Percentiles rank a stretch among this genome's conserved stretches.
phyloP scores from a whole-genome alignment of 2,329 filamentous ascomycete genomes.

The Talaromyces sp. region DNA sequence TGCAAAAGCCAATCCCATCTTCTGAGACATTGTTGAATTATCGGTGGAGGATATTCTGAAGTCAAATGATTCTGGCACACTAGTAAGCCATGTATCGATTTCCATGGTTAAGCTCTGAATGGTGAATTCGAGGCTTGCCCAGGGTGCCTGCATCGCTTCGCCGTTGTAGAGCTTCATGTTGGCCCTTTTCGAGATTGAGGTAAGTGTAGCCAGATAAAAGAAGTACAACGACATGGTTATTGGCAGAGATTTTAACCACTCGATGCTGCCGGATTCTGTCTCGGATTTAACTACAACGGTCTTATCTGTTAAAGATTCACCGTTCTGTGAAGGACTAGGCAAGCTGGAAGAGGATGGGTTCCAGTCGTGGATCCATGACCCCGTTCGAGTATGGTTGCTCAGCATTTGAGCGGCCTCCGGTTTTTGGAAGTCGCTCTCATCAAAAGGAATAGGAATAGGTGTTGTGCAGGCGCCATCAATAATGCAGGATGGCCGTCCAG shows the following conservation, averaged over 20 bases:
- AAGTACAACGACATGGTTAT: slow-evolving; percentile 42
- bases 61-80: slow-evolving; percentile 38
- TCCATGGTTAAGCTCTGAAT: slow-evolving; percentile 38
- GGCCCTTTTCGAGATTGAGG: slow-evolving; percentile 37
- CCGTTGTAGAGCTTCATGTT: slow-evolving; percentile 40
- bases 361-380: slow-evolving; percentile 23
- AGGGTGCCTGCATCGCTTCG: slow-evolving; percentile 33
- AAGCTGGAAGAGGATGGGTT: slow-evolving; percentile 24
- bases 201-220: slow-evolving; percentile 36
- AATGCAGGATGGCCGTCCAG: slow-evolving; percentile 44
- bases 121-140: slow-evolving; percentile 37
- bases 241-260: slow-evolving; percentile 36
- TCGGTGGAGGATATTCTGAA: slow-evolving; percentile 30
- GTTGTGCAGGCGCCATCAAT: slow-evolving; percentile 41
- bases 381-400: slow-evolving; percentile 24
- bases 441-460: slow-evolving; percentile 40
- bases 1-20: slow-evolving; percentile 40
- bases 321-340: slow-evolving; percentile 20
- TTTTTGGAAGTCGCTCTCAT: slow-evolving; percentile 40
- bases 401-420: slow-evolving; percentile 30
- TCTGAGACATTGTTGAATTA: slow-evolving; percentile 32
- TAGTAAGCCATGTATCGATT: slow-evolving; percentile 40
- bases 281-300: slow-evolving; percentile 21
- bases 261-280: slow-evolving; percentile 22
- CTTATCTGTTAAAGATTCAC: slow-evolving; percentile 22